Base-by-base conservation (phyloP, 202 grass and related monocot species). In the Schoenoplectus triqueter region DNA sequence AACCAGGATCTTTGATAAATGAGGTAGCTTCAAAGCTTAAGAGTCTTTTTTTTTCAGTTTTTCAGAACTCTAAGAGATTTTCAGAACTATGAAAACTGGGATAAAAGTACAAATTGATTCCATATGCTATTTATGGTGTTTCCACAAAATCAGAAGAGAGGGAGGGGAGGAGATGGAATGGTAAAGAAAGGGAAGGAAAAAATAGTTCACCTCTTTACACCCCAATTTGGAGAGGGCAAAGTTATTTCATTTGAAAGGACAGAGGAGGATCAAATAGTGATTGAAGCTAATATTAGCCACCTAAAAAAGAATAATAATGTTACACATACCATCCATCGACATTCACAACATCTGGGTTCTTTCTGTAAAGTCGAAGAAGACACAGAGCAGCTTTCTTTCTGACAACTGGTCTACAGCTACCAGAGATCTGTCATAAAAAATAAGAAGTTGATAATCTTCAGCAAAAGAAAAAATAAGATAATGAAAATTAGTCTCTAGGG, bases 281-380 rank as follows among this genome's bases (percentile, higher is more conserved):
- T 56, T 61, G 51, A 69, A 18, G 15, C 13, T 21, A 13, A 45
- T 50, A 73, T 63, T 64, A 45, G 57, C 7, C 82, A 52, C 44
- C 11, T 18, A 0, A 63, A n/a, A 14, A 81, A 42, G 82, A 57
- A 82, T 20, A 81, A 66, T 2, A 42, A 63, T 76, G 18, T 85
- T 88, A 78, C 80, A 42, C 88, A 22, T 95, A 99, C 96, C 96
- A 99, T 66, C 96, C 96, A 82, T 99, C 96, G 31, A 92, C 83
- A 91, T 99, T 99, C 59, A 99, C 93, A 85, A 99, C 96, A 87
- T 99, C 96, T 66, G 96, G 90, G 81, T 99, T 99, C 89, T 95
- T 99, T 89, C 96, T 92, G 88, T 99, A 99, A 81, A 99, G 96
- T 45, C 96, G 90, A 61, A 99, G 82, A 90, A 99, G 96, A 82